Percentiles rank a stretch among this genome's conserved stretches.
Evolutionary conservation across 2,329 filamentous ascomycete genomes (phyloP).

Genomic region (Fusarium piperis): DNA sequence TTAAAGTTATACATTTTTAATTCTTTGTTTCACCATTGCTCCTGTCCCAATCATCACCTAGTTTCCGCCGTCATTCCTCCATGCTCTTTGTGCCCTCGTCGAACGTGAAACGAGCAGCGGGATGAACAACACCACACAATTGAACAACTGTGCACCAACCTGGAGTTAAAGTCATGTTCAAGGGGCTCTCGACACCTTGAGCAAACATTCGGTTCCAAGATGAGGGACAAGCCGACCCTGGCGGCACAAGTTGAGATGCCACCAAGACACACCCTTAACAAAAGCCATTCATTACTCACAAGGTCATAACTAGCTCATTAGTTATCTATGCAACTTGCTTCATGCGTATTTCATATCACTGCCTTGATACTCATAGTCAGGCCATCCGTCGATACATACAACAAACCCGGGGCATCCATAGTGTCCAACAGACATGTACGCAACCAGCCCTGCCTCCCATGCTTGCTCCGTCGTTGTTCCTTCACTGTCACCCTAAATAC

Average conservation of each 20-base stretch:
- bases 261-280: background rate
- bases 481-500: slow-evolving; percentile 17
- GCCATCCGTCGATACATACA: slow-evolving; percentile 12
- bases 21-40: background rate
- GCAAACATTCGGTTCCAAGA: background rate
- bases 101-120: background rate
- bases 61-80: background rate
- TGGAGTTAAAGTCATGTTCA: background rate
- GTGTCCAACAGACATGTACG: slow-evolving; percentile 14
- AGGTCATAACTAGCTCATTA: background rate
- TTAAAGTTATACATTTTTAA: background rate
- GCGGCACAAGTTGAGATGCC: background rate
- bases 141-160: background rate
- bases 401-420: slow-evolving; percentile 20
- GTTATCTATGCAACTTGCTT: slow-evolving; percentile 4
- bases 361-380: slow-evolving; percentile 21
- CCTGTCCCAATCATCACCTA: background rate
- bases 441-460: slow-evolving; percentile 7
- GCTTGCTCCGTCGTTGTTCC: slow-evolving; percentile 13
- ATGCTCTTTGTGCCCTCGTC: background rate
- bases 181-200: background rate
- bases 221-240: background rate
- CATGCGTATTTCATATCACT: slow-evolving; percentile 2
- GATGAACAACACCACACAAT: background rate
- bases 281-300: background rate